Base-by-base conservation (phyloP, 169 alveolate genomes). In the Babesia caballi region DNA sequence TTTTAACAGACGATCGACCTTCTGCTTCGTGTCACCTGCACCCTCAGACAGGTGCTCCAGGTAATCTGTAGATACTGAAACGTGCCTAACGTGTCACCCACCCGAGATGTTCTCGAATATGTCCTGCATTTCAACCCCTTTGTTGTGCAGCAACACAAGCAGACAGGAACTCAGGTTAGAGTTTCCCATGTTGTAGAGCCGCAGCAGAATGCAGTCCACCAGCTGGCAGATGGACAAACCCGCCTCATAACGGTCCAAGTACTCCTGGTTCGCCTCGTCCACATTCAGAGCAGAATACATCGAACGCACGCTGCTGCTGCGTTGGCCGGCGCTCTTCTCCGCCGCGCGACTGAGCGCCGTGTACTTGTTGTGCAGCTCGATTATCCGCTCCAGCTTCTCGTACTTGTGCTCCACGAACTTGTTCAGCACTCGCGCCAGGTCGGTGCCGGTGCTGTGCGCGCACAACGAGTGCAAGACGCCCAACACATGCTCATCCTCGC, bases 171-270 rank as follows among this genome's bases (percentile, higher is more conserved):
- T 28, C 42, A 81, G 53, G 54, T 52, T 77, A 30, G 54, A 49
- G 28, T 88, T 82, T 28, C 90, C 93, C 91, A 89, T 77, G 84
- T 85, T 90, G 51, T 75, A 84, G 65, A 90, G 69, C 0, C 93
- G 69, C 36, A 88, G 66, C 17, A 90, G 53, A 52, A 90, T 84
- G 66, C 74, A 46, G 77, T 88, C 93, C 33, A 81, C 72, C 51
- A 88, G 80, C 73, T 90, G 93, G 40, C 92, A 66, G 4, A 83
- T 75, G 53, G 89, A 90, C 19, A 87, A 88, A 6, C 94, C 94
- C 7, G 85, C 87, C 17, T 90, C 94, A 49, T 90, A 88, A 14
- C 84, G 81, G 38, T 90, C 93, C 19, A 90, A 44, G 67, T 82
- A 90, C 40, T 41, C 69, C 52, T 82, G 84, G 58, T 80, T 88